Evolutionary conservation across 345 rosid species (phyloP), one percentile per base, ranked within the genome.

Genomic region (Corchorus olitorius): DNA sequence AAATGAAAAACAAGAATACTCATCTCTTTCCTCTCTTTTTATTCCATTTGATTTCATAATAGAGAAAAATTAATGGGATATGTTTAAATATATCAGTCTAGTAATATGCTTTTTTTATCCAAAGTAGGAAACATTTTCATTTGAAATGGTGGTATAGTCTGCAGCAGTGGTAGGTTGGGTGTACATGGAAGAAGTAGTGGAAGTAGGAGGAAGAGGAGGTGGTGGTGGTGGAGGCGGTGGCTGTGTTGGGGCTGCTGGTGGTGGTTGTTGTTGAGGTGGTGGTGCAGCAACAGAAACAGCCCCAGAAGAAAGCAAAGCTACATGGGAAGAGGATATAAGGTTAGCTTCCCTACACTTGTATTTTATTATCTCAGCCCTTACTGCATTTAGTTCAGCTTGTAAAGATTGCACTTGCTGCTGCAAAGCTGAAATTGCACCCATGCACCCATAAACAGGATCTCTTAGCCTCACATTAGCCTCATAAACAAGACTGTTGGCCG

Each of bases 391-490:
- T 80, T 96, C 97, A 33, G 88, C 81, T 84, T 93, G 93, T 75
- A 96, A 84, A 54, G 90, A 81, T 82, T 96, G 98, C 46, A 96
- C 81, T 85, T 93, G 97, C 50, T 96, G 99, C 55, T 96, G 98
- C 75, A 96, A 81, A 52, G 94, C 88, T 70, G 97, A 96, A 52
- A 96, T 93, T 75, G 97, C 99, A 54, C 99, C 99, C 97, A 92
- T 89, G 88, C 99, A 93, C 8, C 99, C 99, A 70, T 96, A 92
- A 37, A 96, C 92, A 0, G 99, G 98, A 80, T 96, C 99, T 86
- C 98, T 83, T 65, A 96, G 87, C 87, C 99, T 87, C 82, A 93
- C 92, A 72, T 96, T 96, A 22, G 99, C 99, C 78, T 96, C 99
- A 65, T 89, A 93, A 34, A 96, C 98, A 0, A 96, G 97, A 77